Conservation (phyloP, 2,329 filamentous ascomycete species). For the Ceratocystis harringtonii region DNA sequence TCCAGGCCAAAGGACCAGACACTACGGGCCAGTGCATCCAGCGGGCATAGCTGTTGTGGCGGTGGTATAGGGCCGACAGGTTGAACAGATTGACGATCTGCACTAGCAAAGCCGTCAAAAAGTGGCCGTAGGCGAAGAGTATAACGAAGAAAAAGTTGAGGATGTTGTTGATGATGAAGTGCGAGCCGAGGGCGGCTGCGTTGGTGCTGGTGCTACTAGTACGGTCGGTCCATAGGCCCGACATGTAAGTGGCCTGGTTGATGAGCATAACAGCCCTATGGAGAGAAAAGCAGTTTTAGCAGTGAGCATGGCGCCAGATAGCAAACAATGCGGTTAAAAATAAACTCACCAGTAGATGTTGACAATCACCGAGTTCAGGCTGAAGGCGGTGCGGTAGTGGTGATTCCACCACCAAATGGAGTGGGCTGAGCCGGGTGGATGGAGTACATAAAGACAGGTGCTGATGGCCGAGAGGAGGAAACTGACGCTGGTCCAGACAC, state of each 20-base stretch:
- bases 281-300: neutral
- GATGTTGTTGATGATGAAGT: constrained; percentile 78
- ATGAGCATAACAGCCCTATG: constrained; percentile 56
- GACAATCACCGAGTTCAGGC: constrained; percentile 48
- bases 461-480: constrained; percentile 61
- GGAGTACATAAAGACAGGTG: constrained; percentile 58
- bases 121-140: constrained; percentile 64
- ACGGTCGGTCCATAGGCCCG: constrained; percentile 58
- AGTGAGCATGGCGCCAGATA: too few relatives aligned
- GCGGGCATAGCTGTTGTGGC: constrained; percentile 48
- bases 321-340: neutral
- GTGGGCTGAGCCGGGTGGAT: constrained; percentile 40
- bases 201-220: constrained; percentile 35
- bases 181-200: constrained; percentile 62
- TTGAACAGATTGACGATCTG: constrained; percentile 72
- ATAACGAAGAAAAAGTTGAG: constrained; percentile 69
- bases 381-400: constrained; percentile 54
- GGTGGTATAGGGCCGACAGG: constrained; percentile 64
- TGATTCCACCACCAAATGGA: constrained; percentile 65
- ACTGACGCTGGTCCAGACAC: constrained; percentile 55
- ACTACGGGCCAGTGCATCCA: constrained; percentile 65
- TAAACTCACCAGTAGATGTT: constrained; percentile 43
- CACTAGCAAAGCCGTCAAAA: constrained; percentile 61
- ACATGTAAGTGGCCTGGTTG: constrained; percentile 60
- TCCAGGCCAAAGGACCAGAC: constrained; percentile 67